Evolutionary conservation across 139 green algal species (phyloP).

Genomic region (Chlamydomonas schloesseri): DNA sequence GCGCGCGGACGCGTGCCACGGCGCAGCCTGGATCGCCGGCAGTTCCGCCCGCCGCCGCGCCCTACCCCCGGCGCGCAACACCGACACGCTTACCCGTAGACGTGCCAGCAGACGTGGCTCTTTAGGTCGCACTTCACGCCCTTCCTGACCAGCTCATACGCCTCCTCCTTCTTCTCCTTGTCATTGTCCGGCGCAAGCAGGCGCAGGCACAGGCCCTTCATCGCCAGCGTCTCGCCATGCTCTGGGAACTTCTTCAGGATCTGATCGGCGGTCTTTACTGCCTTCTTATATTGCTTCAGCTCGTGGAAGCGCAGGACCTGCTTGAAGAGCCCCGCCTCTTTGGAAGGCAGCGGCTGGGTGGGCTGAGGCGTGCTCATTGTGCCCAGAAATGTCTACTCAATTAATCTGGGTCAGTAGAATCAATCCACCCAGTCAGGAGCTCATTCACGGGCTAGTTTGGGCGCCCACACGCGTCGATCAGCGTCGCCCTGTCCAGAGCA

Average conservation of each 20-base stretch:
- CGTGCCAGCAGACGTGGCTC: slow-evolving; percentile 98
- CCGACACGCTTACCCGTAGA: slow-evolving; percentile 87
- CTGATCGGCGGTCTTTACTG: slow-evolving; percentile 93
- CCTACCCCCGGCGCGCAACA: too few species aligned
- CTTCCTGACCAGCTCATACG: slow-evolving; percentile 93
- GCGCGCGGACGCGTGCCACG: not conserved
- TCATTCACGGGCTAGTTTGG: too few species aligned
- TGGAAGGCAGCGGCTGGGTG: not conserved
- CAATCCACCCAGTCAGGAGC: too few species aligned
- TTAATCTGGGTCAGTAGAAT: not conserved
- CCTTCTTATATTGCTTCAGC: slow-evolving; percentile 98
- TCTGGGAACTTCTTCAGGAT: slow-evolving; percentile 97
- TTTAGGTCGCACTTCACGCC: slow-evolving; percentile 91
- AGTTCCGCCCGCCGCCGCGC: too few species aligned
- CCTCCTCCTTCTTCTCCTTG: slow-evolving; percentile 86
- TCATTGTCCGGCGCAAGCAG: slow-evolving; percentile 68
- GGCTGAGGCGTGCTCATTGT: not conserved
- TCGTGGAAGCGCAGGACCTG: slow-evolving; percentile 94
- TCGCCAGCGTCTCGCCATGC: slow-evolving; percentile 97
- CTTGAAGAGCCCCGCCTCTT: slow-evolving; percentile 30
- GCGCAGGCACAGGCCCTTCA: slow-evolving; percentile 96
- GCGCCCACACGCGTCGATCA: too few species aligned
- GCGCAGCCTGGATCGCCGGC: too few species aligned
- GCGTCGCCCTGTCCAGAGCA: too few species aligned
- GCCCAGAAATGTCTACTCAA: not conserved